Conservation (phyloP, 495 filamentous ascomycete species). For the Darksidea phi region DNA sequence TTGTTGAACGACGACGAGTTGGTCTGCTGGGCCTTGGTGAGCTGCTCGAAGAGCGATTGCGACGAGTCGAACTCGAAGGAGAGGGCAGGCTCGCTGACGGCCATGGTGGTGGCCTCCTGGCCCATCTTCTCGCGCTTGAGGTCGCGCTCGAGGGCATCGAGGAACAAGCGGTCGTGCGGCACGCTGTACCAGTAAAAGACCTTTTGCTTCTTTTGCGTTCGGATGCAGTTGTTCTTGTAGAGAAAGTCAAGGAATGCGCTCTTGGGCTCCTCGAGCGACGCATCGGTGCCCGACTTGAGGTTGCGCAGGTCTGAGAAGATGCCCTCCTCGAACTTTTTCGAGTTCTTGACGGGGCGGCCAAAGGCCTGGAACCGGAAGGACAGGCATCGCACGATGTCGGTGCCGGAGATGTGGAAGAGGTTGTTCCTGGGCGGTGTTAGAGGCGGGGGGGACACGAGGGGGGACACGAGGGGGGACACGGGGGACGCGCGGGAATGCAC, state of each 20-base stretch:
- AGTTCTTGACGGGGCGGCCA: conserved; percentile 97
- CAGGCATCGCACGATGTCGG: conserved; percentile 96
- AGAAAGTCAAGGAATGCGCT: conserved; percentile 97
- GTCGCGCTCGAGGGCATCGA: conserved; percentile 95
- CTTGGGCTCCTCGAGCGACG: conserved; percentile 98
- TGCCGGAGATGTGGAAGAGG: conserved; percentile 98
- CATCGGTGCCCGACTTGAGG: conserved; percentile 95
- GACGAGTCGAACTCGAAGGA: conserved; percentile 99
- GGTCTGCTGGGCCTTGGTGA: conserved; percentile 98
- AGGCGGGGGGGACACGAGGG: not conserved
- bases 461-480: not conserved
- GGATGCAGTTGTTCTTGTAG: conserved; percentile 99
- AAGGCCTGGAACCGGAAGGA: conserved; percentile 99
- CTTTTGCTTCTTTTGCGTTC: conserved; percentile 99
- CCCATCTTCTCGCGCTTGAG: conserved; percentile 99
- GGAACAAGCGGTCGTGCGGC: conserved; percentile 93
- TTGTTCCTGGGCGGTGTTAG: conserved; percentile 71
- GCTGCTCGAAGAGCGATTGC: conserved; percentile 97
- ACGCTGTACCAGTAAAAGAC: conserved; percentile 99
- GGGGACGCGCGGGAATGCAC: conserved; percentile 38
- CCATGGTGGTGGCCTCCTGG: conserved; percentile 94
- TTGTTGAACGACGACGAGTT: conserved; percentile 94
- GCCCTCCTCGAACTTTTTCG: conserved; percentile 99
- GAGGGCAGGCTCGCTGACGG: conserved; percentile 91
- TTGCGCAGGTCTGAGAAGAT: conserved; percentile 99